Evolutionary conservation across 805 yeast genomes (phyloP).

Genomic region (Blastobotrys parvus): DNA sequence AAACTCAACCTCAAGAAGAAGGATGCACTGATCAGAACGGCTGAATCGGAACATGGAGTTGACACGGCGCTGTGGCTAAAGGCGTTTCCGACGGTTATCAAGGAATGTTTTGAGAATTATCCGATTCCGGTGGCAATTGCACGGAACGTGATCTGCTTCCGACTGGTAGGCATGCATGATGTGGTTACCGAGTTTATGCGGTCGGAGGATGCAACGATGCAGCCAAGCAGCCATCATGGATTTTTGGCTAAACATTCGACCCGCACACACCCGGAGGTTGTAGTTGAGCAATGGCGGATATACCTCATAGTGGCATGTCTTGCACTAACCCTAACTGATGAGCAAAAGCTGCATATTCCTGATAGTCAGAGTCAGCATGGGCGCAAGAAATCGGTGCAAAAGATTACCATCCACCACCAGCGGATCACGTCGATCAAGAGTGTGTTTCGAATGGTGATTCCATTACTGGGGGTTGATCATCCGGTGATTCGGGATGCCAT

Average conservation of each 20-base stretch:
- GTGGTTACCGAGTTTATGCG: slow-evolving; percentile 24
- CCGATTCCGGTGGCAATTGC: slow-evolving; percentile 93
- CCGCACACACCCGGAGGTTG: slow-evolving; percentile 53
- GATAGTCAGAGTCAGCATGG: slow-evolving; percentile 42
- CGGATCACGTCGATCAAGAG: slow-evolving; percentile 89
- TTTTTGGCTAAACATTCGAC: slow-evolving; percentile 19
- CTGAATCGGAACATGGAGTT: slow-evolving; percentile 88
- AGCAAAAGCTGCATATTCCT: slow-evolving; percentile 69
- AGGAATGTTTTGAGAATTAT: slow-evolving; percentile 64
- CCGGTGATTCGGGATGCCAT: slow-evolving; percentile 72
- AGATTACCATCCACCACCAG: slow-evolving; percentile 78
- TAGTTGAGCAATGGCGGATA: slow-evolving; percentile 82
- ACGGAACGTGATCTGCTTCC: slow-evolving; percentile 79
- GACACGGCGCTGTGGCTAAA: slow-evolving; percentile 97
- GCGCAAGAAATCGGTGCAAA: slow-evolving; percentile 69
- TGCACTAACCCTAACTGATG: slow-evolving; percentile 81
- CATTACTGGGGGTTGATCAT: slow-evolving; percentile 65
- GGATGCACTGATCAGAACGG: slow-evolving; percentile 64
- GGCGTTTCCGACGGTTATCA: slow-evolving; percentile 67
- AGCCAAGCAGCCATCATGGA: slow-evolving; percentile 4
- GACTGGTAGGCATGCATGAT: slow-evolving; percentile 68
- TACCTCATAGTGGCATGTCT: slow-evolving; percentile 87
- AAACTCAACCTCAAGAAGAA: slow-evolving; percentile 52
- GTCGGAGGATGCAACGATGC: slow-evolving; percentile 11
- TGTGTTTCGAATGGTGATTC: slow-evolving; percentile 79